Conservation (phyloP, 805 yeast genomes). For the Kregervanrija delftensis region DNA sequence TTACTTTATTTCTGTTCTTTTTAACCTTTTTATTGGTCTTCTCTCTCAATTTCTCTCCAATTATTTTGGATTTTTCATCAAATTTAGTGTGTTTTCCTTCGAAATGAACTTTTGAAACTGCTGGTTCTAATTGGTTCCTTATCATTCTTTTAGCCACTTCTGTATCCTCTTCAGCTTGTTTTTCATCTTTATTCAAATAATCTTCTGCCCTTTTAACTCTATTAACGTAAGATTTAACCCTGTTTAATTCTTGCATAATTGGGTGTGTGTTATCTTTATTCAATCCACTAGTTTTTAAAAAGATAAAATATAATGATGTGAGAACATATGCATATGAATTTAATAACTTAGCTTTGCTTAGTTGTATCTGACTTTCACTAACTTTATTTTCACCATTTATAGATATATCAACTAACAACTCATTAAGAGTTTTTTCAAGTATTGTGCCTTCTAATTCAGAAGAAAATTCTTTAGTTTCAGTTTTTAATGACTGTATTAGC, state of each 20-base stretch:
- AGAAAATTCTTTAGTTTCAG: background rate
- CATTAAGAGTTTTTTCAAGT: slow-evolving; percentile 8
- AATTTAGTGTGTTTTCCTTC: slow-evolving; percentile 27
- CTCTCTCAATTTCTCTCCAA: slow-evolving; percentile 2
- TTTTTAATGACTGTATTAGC: slow-evolving; percentile 1
- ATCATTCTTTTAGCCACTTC: slow-evolving; percentile 26
- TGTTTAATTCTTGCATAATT: slow-evolving; percentile 56
- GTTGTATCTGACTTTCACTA: slow-evolving; percentile 7
- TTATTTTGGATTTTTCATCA: background rate
- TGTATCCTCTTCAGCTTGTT: slow-evolving; percentile 14
- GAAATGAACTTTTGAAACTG: slow-evolving; percentile 46
- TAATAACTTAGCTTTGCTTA: slow-evolving; percentile 27
- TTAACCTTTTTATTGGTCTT: background rate
- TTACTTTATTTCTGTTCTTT: too few species aligned
- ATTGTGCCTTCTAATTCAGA: slow-evolving; percentile 2
- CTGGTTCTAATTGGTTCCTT: slow-evolving; percentile 31
- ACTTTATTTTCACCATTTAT: slow-evolving; percentile 3
- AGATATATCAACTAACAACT: slow-evolving; percentile 9
- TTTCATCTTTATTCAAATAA: slow-evolving; percentile 20
- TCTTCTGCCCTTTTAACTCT: slow-evolving; percentile 39
- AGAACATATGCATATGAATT: slow-evolving; percentile 43
- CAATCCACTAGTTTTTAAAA: slow-evolving; percentile 51
- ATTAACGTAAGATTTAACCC: slow-evolving; percentile 65
- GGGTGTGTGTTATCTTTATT: slow-evolving; percentile 49
- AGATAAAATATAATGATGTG: slow-evolving; percentile 51